Evolutionary conservation across 257 asterid genomes (phyloP).

Genomic region (Salvia hispanica): DNA sequence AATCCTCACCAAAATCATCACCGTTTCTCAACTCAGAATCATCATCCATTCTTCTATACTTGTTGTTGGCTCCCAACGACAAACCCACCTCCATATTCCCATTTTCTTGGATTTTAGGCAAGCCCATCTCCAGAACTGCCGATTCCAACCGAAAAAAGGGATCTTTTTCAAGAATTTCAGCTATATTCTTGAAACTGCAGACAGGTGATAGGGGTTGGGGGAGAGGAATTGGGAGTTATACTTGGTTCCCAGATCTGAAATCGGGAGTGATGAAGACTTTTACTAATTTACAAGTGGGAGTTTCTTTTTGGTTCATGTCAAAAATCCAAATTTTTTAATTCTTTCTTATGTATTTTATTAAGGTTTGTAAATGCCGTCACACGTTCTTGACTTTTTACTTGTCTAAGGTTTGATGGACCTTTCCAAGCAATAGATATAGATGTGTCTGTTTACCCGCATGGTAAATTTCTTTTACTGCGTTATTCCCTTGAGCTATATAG

Average conservation of each 20-base stretch:
- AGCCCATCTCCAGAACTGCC: conserved; percentile 44
- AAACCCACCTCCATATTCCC: conserved; percentile 54
- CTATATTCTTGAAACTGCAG: conserved; percentile 12
- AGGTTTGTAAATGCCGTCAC: neutral
- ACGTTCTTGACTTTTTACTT: conserved; percentile 26
- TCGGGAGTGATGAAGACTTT: conserved; percentile 13
- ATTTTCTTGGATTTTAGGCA: conserved; percentile 52
- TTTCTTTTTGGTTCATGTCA: conserved; percentile 17
- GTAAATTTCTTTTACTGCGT: no score
- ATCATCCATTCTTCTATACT: conserved; percentile 76
- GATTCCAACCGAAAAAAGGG: conserved; percentile 21
- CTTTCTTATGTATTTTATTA: no score
- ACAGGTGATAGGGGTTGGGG: neutral
- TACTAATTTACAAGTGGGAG: conserved; percentile 31
- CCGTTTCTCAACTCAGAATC: conserved; percentile 38
- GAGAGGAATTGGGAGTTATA: neutral
- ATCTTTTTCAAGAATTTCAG: conserved; percentile 6
- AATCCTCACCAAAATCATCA: conserved; percentile 47
- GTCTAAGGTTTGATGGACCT: conserved; percentile 30
- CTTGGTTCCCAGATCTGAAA: conserved; percentile 30
- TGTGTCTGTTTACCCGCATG: neutral
- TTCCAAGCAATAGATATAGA: conserved; percentile 27
- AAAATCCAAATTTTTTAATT: neutral
- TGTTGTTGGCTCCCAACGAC: conserved; percentile 58
- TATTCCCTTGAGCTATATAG: no score